These are phyloP conservation scores for Trichoderma lentiforme DNA, from an alignment of 2,329 filamentous ascomycete genomes.

Conservation along the genomic window DNA sequence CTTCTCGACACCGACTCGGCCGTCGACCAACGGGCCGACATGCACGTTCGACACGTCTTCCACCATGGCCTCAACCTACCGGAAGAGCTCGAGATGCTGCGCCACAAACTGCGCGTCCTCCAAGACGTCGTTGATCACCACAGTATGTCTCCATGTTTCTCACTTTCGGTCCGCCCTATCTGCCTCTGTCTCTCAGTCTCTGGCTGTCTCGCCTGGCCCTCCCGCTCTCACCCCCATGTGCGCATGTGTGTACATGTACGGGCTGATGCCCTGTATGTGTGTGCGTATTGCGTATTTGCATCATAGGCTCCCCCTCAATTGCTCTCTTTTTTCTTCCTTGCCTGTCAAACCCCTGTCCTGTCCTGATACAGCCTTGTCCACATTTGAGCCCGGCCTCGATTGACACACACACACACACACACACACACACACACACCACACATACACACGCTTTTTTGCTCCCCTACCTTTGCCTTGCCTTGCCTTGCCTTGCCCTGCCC, in stretches of 20 bases:
- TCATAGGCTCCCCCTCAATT: neutral
- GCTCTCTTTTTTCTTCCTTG: neutral
- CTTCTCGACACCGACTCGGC: conserved; percentile 13
- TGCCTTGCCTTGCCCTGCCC: neutral
- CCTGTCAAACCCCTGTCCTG: conserved; percentile 1
- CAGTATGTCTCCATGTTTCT: conserved; percentile 37
- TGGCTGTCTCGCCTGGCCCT: conserved; percentile 11
- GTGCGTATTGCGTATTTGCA: neutral
- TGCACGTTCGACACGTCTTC: conserved; percentile 45
- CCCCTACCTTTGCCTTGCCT: conserved; percentile 6
- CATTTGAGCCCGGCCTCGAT: conserved; percentile 15
- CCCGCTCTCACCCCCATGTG: conserved; percentile 9
- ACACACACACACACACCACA: conserved; percentile 1
- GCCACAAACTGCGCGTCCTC: conserved; percentile 51
- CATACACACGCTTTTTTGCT: neutral
- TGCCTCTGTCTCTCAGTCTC: neutral
- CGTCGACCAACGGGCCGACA: conserved; percentile 42
- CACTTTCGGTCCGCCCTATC: conserved; percentile 15
- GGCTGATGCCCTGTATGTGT: conserved; percentile 11
- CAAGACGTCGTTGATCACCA: conserved; percentile 47
- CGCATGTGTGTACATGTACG: neutral
- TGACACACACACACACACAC: conserved; percentile 7
- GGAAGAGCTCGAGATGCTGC: conserved; percentile 53
- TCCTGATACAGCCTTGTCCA: conserved; percentile 17
- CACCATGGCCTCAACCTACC: conserved; percentile 40